A percentile compares a stretch with the other conserved stretches of the same genome.
Evolutionary conservation across 352 stramenopile species (phyloP).

Genomic region (Phytopythium oedochilum): DNA sequence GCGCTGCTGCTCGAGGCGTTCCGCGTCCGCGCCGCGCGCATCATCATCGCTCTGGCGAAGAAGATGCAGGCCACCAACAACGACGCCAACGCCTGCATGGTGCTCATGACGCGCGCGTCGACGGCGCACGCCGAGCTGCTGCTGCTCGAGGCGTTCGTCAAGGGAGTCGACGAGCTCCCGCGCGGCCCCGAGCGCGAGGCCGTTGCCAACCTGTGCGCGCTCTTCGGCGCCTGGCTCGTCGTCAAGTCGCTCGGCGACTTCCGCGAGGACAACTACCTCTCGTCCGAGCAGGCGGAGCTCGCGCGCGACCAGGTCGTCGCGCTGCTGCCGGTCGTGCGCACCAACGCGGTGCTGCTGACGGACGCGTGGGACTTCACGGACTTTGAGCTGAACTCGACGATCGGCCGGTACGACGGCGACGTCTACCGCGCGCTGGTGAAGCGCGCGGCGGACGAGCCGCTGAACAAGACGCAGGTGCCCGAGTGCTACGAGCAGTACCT

Average conservation of each 20-base stretch:
- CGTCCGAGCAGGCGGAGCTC: constrained; percentile 31
- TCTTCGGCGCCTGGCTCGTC: constrained; percentile 48
- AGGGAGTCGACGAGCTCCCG: constrained; percentile 17
- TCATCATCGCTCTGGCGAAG: constrained; percentile 20
- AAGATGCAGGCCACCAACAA: constrained; percentile 40
- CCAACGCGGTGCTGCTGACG: constrained; percentile 41
- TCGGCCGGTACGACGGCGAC: constrained; percentile 68
- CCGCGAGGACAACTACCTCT: constrained; percentile 51
- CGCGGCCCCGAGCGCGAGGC: constrained; percentile 20
- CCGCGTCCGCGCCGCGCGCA: constrained; percentile 25
- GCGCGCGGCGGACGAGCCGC: constrained; percentile 38
- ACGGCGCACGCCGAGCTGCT: constrained; percentile 44
- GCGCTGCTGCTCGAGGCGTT: constrained; percentile 35
- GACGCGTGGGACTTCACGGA: constrained; percentile 37
- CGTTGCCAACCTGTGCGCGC: constrained; percentile 25
- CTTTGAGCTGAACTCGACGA: constrained; percentile 67
- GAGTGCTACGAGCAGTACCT: constrained; percentile 57
- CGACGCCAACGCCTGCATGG: constrained; percentile 45
- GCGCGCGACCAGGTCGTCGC: constrained; percentile 24
- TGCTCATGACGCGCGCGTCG: constrained; percentile 45
- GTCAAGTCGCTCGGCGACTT: constrained; percentile 46
- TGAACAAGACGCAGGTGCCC: constrained; percentile 52
- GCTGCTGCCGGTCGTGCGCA: constrained; percentile 33
- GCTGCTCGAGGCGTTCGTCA: constrained; percentile 30
- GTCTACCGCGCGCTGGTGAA: constrained; percentile 57